A percentile compares a stretch with the other conserved stretches of the same genome.
Conservation (phyloP, 106 monocot species). For the Chionographis japonica region DNA sequence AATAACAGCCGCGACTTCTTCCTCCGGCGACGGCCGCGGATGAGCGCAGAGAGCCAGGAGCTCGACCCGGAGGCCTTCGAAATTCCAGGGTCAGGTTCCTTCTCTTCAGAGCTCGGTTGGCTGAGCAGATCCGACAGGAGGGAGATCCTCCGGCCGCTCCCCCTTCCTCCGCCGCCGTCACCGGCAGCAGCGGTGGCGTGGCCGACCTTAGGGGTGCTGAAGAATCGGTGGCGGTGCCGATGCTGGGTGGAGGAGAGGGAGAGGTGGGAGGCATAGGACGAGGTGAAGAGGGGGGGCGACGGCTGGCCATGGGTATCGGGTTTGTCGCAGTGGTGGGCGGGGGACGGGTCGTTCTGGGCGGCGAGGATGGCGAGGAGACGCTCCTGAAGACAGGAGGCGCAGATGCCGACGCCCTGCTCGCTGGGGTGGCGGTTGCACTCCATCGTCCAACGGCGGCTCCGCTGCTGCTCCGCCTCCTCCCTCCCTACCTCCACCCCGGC, state of each 20-base stretch:
- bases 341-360: neutral
- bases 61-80: neutral
- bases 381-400: neutral
- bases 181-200: neutral
- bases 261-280: neutral
- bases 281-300: neutral
- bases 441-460: neutral
- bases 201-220: neutral
- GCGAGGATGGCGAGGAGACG: neutral
- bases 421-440: neutral
- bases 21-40: neutral
- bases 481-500: too few relatives aligned
- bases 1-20: neutral
- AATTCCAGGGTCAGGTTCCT: too few relatives aligned
- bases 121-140: neutral
- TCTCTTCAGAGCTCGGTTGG: neutral
- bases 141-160: neutral
- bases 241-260: neutral
- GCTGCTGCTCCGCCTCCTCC: neutral
- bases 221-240: neutral
- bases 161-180: neutral
- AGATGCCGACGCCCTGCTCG: slow-evolving; percentile 3
- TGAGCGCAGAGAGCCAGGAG: neutral
- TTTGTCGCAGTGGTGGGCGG: neutral
- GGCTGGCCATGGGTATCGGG: neutral